These are phyloP conservation scores for Boechera stricta DNA, from an alignment of 345 rosid species.

Conservation along the genomic window DNA sequence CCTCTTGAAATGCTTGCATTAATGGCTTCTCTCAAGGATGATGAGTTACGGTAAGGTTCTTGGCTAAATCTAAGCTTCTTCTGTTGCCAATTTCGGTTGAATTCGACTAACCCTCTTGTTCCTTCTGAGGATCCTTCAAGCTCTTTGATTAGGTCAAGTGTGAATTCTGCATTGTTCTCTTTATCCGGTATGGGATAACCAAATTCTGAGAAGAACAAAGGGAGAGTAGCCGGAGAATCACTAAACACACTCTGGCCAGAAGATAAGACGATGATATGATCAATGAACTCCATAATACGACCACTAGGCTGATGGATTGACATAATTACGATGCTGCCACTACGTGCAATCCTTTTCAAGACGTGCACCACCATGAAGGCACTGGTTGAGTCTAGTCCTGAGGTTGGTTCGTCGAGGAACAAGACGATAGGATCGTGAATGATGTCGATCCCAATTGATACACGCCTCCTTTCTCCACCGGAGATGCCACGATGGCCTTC, in stretches of 20 bases:
- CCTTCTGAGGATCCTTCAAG: conserved; percentile 63
- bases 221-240: conserved; percentile 61
- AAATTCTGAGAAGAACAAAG: conserved; percentile 65
- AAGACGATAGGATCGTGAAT: conserved; percentile 80
- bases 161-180: conserved; percentile 76
- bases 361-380: conserved; percentile 87
- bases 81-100: conserved; percentile 65
- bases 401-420: conserved; percentile 92
- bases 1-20: conserved; percentile 41
- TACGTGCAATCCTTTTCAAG: conserved; percentile 74
- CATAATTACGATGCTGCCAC: conserved; percentile 79
- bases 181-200: conserved; percentile 77
- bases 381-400: conserved; percentile 86
- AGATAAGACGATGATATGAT: conserved; percentile 53
- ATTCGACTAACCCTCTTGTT: conserved; percentile 62
- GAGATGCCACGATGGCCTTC: conserved; percentile 80
- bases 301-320: conserved; percentile 78
- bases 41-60: conserved; percentile 26
- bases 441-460: conserved; percentile 81
- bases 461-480: conserved; percentile 64
- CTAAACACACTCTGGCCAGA: conserved; percentile 59
- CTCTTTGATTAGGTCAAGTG: conserved; percentile 70
- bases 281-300: conserved; percentile 67
- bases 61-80: conserved; percentile 28
- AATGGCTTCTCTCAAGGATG: conserved; percentile 43